phyloP scores from a whole-genome alignment of 2,329 filamentous ascomycete genomes.

The Diaporthe eres region DNA sequence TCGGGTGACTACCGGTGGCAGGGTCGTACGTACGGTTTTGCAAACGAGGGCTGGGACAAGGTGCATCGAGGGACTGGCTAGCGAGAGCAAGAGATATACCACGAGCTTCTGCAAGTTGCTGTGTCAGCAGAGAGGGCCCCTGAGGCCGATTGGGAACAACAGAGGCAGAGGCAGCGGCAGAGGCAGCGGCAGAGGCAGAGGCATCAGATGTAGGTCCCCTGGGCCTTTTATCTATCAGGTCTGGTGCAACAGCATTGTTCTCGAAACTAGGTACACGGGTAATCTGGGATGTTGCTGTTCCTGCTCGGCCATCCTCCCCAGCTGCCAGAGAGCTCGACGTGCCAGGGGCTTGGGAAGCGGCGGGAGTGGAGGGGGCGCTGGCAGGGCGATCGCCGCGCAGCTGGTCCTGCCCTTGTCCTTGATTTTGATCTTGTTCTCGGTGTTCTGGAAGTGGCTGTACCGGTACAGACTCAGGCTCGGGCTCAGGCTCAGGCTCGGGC shows the following conservation, averaged over 20 bases:
- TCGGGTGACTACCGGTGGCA: slow-evolving; percentile 38
- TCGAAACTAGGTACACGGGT: slow-evolving; percentile 43
- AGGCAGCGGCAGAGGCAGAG: slow-evolving; percentile 19
- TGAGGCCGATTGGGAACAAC: slow-evolving; percentile 58
- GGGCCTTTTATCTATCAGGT: slow-evolving; percentile 42
- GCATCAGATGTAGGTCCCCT: slow-evolving; percentile 37
- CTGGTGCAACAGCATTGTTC: slow-evolving; percentile 41
- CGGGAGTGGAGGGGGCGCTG: slow-evolving; percentile 10
- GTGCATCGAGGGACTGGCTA: slow-evolving; percentile 37
- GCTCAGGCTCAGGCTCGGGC: slow-evolving; percentile 19
- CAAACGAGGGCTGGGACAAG: slow-evolving; percentile 38
- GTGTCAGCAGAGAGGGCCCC: slow-evolving; percentile 69
- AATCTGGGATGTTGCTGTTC: slow-evolving; percentile 37
- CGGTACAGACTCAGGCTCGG: slow-evolving; percentile 20
- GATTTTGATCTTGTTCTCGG: slow-evolving; percentile 22
- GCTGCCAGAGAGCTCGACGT: slow-evolving; percentile 34
- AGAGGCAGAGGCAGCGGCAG: slow-evolving; percentile 46
- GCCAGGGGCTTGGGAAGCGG: slow-evolving; percentile 30
- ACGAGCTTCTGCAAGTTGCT: slow-evolving; percentile 71
- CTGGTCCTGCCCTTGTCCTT: slow-evolving; percentile 26
- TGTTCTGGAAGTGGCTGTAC: slow-evolving; percentile 20
- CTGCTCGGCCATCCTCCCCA: slow-evolving; percentile 35
- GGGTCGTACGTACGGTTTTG: slow-evolving; percentile 37
- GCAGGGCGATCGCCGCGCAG: slow-evolving; percentile 18
- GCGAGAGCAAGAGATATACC: slow-evolving; percentile 57